These are phyloP conservation scores for Pichia californica DNA, from an alignment of 805 yeast species.

Conservation along the genomic window DNA sequence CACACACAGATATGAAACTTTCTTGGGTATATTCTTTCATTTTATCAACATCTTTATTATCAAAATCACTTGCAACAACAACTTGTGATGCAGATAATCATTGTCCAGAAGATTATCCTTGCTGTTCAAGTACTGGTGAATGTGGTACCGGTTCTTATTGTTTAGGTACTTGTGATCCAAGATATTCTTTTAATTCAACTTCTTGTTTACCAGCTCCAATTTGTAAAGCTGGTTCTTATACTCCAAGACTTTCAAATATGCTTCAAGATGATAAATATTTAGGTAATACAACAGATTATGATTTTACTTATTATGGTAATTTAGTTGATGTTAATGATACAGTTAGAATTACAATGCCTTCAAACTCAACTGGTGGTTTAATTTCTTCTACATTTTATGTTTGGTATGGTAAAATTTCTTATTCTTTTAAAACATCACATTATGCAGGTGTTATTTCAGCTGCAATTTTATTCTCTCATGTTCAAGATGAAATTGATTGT, in stretches of 20 bases:
- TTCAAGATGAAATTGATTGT: conserved; percentile 84
- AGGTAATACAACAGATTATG: conserved; percentile 63
- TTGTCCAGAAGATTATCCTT: conserved; percentile 79
- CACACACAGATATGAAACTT: too few relatives aligned
- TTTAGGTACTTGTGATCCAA: conserved; percentile 83
- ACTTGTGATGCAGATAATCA: conserved; percentile 45
- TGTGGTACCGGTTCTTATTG: conserved; percentile 44
- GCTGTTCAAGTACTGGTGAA: conserved; percentile 73
- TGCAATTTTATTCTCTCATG: conserved; percentile 72
- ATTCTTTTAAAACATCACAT: conserved; percentile 66
- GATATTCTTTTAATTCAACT: conserved; percentile 52
- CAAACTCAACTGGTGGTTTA: conserved; percentile 68
- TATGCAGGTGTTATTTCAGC: conserved; percentile 79
- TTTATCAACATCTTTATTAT: too few relatives aligned
- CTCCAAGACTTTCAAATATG: conserved; percentile 32
- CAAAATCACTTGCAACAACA: background rate
- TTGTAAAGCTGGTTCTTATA: conserved; percentile 45
- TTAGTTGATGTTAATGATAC: conserved; percentile 49
- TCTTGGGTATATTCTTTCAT: background rate
- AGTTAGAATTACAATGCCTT: conserved; percentile 71
- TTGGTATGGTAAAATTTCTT: conserved; percentile 82
- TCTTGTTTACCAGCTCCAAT: conserved; percentile 87
- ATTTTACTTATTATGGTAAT: conserved; percentile 68
- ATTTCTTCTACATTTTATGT: conserved; percentile 70
- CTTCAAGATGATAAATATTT: conserved; percentile 28